Evolutionary conservation across 352 stramenopile species (phyloP).

Genomic region (Phytophthora tubulina): DNA sequence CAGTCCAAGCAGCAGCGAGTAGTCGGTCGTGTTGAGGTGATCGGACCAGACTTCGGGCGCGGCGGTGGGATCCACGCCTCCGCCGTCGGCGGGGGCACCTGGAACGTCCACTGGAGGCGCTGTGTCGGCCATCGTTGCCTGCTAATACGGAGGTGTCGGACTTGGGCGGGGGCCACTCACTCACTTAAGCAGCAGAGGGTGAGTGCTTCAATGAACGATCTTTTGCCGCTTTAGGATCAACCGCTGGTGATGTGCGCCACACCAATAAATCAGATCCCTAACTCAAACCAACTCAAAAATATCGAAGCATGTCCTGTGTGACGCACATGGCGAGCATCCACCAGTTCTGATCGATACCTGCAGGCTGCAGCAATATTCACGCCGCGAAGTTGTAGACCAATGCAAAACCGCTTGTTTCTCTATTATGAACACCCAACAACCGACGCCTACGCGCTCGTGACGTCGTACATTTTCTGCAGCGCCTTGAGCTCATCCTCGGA

Average conservation of each 20-base stretch:
- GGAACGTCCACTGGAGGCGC: slow-evolving; percentile 3
- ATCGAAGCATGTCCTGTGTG: slow-evolving; percentile 15
- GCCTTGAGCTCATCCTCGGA: slow-evolving; percentile 45
- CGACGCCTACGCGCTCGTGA: slow-evolving; percentile 32
- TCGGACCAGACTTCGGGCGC: slow-evolving; percentile 64
- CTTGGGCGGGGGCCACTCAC: neutral
- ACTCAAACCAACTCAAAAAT: slow-evolving; percentile 32
- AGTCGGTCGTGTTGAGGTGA: slow-evolving; percentile 63
- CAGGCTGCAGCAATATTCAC: neutral
- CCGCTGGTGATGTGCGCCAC: slow-evolving; percentile 25
- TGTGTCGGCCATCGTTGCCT: slow-evolving; percentile 21
- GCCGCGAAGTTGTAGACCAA: neutral
- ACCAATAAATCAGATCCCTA: slow-evolving; percentile 44
- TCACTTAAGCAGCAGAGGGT: slow-evolving; percentile 11
- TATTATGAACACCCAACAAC: slow-evolving; percentile 3
- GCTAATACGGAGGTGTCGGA: neutral
- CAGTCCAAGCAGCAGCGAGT: slow-evolving; percentile 72
- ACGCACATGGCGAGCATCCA: slow-evolving; percentile 13
- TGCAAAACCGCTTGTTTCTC: slow-evolving; percentile 3
- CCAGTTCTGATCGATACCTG: neutral
- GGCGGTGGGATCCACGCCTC: slow-evolving; percentile 9
- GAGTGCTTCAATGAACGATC: slow-evolving; percentile 33
- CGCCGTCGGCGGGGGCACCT: slow-evolving; percentile 7
- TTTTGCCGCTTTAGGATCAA: slow-evolving; percentile 33
- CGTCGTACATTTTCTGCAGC: slow-evolving; percentile 46